Percentiles rank a stretch among this genome's conserved stretches.
Evolutionary conservation across 1,284 basidiomycete genomes (phyloP).

Genomic region (Cutaneotrichosporon sp.): DNA sequence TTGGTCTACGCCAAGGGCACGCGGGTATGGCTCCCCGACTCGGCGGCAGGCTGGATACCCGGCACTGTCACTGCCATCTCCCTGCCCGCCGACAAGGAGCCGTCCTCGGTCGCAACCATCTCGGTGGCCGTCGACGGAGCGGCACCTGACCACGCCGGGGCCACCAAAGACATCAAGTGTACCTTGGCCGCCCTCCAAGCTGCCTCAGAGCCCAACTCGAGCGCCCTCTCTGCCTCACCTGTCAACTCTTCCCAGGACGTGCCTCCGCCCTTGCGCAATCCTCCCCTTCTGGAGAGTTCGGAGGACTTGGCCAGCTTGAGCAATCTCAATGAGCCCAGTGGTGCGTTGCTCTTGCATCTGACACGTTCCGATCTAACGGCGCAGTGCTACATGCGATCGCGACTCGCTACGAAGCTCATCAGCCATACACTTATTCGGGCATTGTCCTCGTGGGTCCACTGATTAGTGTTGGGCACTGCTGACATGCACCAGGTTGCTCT

Average conservation of each 20-base stretch:
- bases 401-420: constrained; percentile 94
- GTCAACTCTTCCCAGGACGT: constrained; percentile 36
- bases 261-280: constrained; percentile 93
- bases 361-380: constrained; percentile 5
- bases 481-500: constrained; percentile 69
- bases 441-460: constrained; percentile 60
- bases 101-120: constrained; percentile 37
- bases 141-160: constrained; percentile 18
- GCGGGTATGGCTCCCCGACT: constrained; percentile 53
- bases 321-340: constrained; percentile 96
- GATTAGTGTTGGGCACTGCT: constrained; percentile 7
- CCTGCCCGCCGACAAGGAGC: constrained; percentile 30
- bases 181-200: constrained; percentile 40
- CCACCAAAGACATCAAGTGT: constrained; percentile 42
- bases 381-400: constrained; percentile 94
- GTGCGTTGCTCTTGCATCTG: constrained; percentile 53
- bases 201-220: constrained; percentile 30
- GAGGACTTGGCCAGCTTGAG: constrained; percentile 98
- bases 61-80: constrained; percentile 48
- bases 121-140: constrained; percentile 37
- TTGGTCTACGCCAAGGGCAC: constrained; percentile 52
- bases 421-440: constrained; percentile 98
- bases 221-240: constrained; percentile 19
- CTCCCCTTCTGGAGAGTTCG: constrained; percentile 91
- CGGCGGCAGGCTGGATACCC: constrained; percentile 49